Conservation (phyloP, 805 yeast species). For the Clavispora santaluciae region DNA sequence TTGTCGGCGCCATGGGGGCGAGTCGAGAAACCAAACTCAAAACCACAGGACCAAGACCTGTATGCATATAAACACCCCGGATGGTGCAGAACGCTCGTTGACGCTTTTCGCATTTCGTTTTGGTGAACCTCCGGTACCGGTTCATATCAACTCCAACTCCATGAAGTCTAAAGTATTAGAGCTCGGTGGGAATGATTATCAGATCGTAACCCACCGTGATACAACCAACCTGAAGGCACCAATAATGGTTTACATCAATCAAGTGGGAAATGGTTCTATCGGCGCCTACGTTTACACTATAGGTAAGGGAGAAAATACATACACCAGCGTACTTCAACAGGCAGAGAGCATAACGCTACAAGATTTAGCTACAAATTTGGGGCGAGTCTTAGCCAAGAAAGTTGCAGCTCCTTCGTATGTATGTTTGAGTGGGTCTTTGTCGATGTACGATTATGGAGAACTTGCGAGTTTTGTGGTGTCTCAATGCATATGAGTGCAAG, state of each 20-base stretch:
- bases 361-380: conserved; percentile 41
- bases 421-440: conserved; percentile 37
- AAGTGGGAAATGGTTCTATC: conserved; percentile 21
- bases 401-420: conserved; percentile 43
- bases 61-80: not conserved
- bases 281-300: conserved; percentile 45
- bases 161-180: conserved; percentile 10
- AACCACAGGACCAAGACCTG: not conserved
- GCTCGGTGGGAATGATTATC: conserved; percentile 12
- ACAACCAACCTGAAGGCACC: conserved; percentile 16
- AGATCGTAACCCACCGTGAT: conserved; percentile 7
- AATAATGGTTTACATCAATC: conserved; percentile 27
- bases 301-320: conserved; percentile 19
- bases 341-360: conserved; percentile 35
- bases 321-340: conserved; percentile 41
- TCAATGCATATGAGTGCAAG: not conserved
- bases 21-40: conserved; percentile 1
- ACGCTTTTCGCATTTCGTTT: not conserved
- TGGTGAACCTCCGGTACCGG: not conserved
- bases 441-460: conserved; percentile 10
- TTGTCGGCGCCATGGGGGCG: not conserved
- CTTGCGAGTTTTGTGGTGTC: not conserved
- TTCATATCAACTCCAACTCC: not conserved
- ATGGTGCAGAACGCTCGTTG: not conserved
- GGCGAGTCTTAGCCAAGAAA: conserved; percentile 36